Conservation (phyloP, 139 green algal genomes). For the Tetratostichococcus sp. region DNA sequence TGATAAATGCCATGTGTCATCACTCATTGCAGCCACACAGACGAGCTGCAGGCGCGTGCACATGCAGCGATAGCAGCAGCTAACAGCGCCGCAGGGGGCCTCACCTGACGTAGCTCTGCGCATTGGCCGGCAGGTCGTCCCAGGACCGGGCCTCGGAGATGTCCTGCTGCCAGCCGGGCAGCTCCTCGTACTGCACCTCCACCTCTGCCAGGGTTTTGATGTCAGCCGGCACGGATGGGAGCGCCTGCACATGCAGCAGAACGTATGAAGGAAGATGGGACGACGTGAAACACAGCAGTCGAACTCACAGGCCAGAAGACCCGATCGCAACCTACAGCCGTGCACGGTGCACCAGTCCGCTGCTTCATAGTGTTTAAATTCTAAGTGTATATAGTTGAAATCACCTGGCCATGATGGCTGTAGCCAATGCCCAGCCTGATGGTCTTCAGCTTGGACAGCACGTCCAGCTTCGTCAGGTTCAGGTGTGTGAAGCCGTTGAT, state of each 20-base stretch:
- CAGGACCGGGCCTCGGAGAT: slow-evolving; percentile 72
- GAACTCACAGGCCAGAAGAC: too few species aligned
- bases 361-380: too few species aligned
- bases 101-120: slow-evolving; percentile 31
- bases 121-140: slow-evolving; percentile 80
- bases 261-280: not conserved
- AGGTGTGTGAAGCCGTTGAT: slow-evolving; percentile 97
- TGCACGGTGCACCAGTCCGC: too few species aligned
- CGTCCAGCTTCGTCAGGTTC: slow-evolving; percentile 99
- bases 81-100: not conserved
- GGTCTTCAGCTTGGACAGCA: slow-evolving; percentile 76
- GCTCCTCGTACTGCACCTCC: slow-evolving; percentile 86
- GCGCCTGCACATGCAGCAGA: slow-evolving; percentile 20
- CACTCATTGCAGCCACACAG: too few species aligned
- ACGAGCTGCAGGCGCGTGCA: too few species aligned
- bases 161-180: slow-evolving; percentile 91
- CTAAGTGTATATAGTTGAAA: too few species aligned
- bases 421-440: slow-evolving; percentile 84
- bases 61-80: not conserved
- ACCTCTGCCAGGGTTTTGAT: slow-evolving; percentile 59
- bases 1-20: too few species aligned
- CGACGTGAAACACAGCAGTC: too few species aligned
- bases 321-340: too few species aligned
- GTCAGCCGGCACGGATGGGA: slow-evolving; percentile 66
- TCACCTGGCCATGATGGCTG: slow-evolving; percentile 9